Evolutionary conservation across 1,139 yeast genomes (phyloP).

Genomic region (Saccharomycopsis hybrid): DNA sequence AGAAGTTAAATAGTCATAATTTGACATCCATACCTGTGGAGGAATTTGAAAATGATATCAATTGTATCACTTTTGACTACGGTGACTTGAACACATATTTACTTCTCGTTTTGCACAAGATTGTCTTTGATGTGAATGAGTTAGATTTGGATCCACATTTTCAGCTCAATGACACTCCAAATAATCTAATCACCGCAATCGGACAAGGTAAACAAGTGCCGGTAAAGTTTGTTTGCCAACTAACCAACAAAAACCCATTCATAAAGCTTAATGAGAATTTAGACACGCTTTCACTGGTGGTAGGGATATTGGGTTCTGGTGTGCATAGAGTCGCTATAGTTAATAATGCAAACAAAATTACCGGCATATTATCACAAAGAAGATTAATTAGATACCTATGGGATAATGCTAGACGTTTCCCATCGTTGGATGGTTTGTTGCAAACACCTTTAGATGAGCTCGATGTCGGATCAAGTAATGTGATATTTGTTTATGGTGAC

Average conservation of each 20-base stretch:
- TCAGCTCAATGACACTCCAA: constrained; percentile 3
- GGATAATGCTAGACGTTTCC: constrained; percentile 88
- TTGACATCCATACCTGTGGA: constrained; percentile 83
- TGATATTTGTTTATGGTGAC: constrained; percentile 79
- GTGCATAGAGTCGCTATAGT: constrained; percentile 89
- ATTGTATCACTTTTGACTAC: constrained; percentile 83
- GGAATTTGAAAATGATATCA: constrained; percentile 43
- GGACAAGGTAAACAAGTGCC: constrained; percentile 69
- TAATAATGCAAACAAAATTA: constrained; percentile 42
- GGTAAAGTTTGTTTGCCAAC: constrained; percentile 66
- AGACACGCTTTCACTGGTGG: constrained; percentile 65
- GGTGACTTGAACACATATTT: constrained; percentile 84
- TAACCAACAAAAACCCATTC: constrained; percentile 85
- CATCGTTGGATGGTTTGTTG: constrained; percentile 66
- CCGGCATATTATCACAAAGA: constrained; percentile 86
- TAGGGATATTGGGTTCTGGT: constrained; percentile 83
- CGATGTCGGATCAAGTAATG: constrained; percentile 60
- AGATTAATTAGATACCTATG: constrained; percentile 75
- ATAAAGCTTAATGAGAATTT: constrained; percentile 56
- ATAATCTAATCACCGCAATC: constrained; percentile 39
- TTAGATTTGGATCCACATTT: constrained; percentile 18
- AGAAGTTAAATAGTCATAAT: constrained; percentile 60
- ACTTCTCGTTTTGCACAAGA: constrained; percentile 65
- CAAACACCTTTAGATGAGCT: constrained; percentile 61
- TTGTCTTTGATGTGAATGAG: constrained; percentile 33